Conservation (phyloP, 2,329 filamentous ascomycete species). For the Exophiala phaeomuriformis region DNA sequence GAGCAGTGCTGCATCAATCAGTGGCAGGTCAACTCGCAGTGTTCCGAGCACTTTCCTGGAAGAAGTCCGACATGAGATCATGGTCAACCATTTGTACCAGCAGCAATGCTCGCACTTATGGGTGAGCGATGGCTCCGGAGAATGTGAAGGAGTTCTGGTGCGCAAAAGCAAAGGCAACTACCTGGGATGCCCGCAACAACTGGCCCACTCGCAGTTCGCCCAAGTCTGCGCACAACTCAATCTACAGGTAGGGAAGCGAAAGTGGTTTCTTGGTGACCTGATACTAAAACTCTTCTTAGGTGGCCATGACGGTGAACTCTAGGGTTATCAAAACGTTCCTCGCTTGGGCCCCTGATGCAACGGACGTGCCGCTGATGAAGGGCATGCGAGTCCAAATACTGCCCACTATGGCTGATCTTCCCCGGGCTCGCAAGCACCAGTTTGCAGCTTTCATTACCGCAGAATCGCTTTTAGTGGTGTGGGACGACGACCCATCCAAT, state of each 20-base stretch:
- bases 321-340: conserved; percentile 54
- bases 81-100: conserved; percentile 76
- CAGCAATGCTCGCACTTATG: conserved; percentile 68
- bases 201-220: conserved; percentile 58
- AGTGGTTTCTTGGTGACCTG: conserved; percentile 40
- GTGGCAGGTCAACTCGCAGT: conserved; percentile 38
- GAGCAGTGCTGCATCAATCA: conserved; percentile 44
- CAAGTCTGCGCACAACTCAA: conserved; percentile 61
- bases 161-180: conserved; percentile 62
- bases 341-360: conserved; percentile 43
- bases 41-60: conserved; percentile 53
- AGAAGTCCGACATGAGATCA: conserved; percentile 72
- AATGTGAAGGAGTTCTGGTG: conserved; percentile 64
- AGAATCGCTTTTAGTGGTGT: conserved; percentile 50
- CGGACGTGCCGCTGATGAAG: conserved; percentile 53
- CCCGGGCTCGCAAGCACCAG: conserved; percentile 56
- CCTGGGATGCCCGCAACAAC: conserved; percentile 62
- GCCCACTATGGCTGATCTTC: conserved; percentile 50
- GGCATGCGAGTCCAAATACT: conserved; percentile 58
- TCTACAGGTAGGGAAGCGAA: conserved; percentile 51
- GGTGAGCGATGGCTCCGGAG: conserved; percentile 62
- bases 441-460: conserved; percentile 59
- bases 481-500: conserved; percentile 56
- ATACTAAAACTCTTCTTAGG: conserved; percentile 35
- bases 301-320: conserved; percentile 62